Base-by-base conservation (phyloP, 352 stramenopile species). In the Globisporangium cystogenes region DNA sequence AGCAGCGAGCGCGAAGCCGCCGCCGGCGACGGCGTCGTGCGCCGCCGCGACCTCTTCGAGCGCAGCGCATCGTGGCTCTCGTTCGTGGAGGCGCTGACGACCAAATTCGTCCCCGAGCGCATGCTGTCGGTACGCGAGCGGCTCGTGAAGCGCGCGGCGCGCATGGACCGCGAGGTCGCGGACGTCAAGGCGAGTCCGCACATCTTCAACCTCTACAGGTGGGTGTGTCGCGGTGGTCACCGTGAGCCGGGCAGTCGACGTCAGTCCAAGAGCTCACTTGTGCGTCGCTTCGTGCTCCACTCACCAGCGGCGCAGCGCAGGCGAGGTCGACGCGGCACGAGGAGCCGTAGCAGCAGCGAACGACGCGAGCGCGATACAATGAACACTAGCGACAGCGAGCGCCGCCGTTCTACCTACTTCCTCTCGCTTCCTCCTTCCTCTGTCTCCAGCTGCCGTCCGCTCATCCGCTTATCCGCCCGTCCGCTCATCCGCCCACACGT, bases 201-300 rank as follows among this genome's bases (percentile, higher is more conserved):
- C 31, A 73, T 84, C 23, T 74, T 87, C 65, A 86, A 84, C 43
- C 42, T 82, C 16, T 90, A 90, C 63, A 82, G 73, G 64, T 82
- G 52, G 6, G 53, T n/a, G n/a, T n/a, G n/a, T n/a, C n/a, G n/a
- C n/a, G n/a, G n/a, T n/a, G n/a, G n/a, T n/a, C n/a, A n/a, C n/a
- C n/a, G n/a, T n/a, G n/a, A n/a, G n/a, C n/a, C n/a, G n/a, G n/a
- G n/a, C n/a, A n/a, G n/a, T n/a, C n/a, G n/a, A n/a, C n/a, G n/a
- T n/a, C n/a, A n/a, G n/a, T n/a, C n/a, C n/a, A n/a, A n/a, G n/a
- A n/a, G n/a, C n/a, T n/a, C n/a, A n/a, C n/a, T n/a, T n/a, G n/a
- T n/a, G n/a, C n/a, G n/a, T n/a, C n/a, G n/a, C n/a, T n/a, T n/a
- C n/a, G n/a, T n/a, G n/a, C n/a, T n/a, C n/a, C n/a, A n/a, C n/a